Base-by-base conservation (phyloP, 2,329 filamentous ascomycete species). In the Diaporthe vaccinii region DNA sequence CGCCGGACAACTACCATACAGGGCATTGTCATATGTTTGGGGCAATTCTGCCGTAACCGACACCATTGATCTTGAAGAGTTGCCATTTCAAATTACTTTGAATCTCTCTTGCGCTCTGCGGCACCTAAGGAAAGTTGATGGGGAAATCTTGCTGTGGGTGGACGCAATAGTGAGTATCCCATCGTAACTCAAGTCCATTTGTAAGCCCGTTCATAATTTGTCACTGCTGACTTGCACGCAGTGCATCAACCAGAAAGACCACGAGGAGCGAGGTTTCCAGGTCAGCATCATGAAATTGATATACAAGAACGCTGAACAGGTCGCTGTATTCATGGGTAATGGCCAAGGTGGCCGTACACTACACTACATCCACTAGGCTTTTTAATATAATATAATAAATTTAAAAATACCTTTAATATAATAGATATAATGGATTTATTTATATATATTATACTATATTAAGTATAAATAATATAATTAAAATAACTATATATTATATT, bases 241-340 rank as follows among this genome's bases (percentile, higher is more conserved):
- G 74, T 73, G 69, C 20, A 75, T 75, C 53, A 75, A 75, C n/a
- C 70, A 75, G 22, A 0, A 51, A 8, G 62, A 75, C 51, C 4
- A 58, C 20, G 3, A 15, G 6, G 53, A 73, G 55, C 41, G 70
- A 28, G 41, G 31, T 49, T 4, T n/a, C 15, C 69, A 75, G 17
- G 70, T 73, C 22, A 53, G 62, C 2, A 62, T 75, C 5, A 73
- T 75, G 74, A 53, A 55, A 15, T 9, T 8, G 9, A 75, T 75
- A 36, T 75, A 75, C 46, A 22, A 73, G 22, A 46, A 49, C 0
- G 74, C 70, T 12, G 25, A 17, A 20, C 44, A 69, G 25, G 70
- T 75, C 20, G 34, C 73, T 22, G 70, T 75, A 28, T 75, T 75
- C 17, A 69, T 75, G 25, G 74, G 74, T n/a, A 55, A 73, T n/a